Evolutionary conservation across 768 basidiomycete genomes (phyloP), one percentile per base, ranked within the genome.

Genomic region (Kwoniella heveanensis): DNA sequence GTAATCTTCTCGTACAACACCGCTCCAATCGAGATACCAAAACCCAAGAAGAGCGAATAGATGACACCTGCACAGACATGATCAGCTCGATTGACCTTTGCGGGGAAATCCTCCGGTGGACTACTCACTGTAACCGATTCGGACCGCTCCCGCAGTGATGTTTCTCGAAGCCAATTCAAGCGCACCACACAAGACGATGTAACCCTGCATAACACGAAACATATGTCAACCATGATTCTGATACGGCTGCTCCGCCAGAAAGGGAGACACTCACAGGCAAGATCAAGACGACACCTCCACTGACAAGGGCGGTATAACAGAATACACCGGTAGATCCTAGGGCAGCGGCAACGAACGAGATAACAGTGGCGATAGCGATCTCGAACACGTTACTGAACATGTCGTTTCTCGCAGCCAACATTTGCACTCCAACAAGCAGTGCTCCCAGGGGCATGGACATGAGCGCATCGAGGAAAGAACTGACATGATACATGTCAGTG

Each of bases 81-180:
- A 30, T 54, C n/a, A 57, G 36, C 39, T 49, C 48, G 48, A 19
- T 6, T 22, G 22, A 8, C 60, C 47, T 1, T 24, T 52, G 50
- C 50, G 6, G 8, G 6, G 26, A 17, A 53, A 32, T 13, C 32
- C 32, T 7, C 25, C 9, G 25, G 4, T 27, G 2, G 9, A 32
- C 4, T 21, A 66, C 70, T 58, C 29, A 25, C 89, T 85, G 71
- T 89, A 92, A 68, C 89, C 89, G 17, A 92, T 83, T 39, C 90
- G 84, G 30, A 92, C 90, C 12, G 90, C 88, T n/a, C 92, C 90
- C 0, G 90, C 83, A 29, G 91, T 86, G 71, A 94, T 88, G 65
- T 89, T 90, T 19, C 90, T 85, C 2, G 90, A 88, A 62, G 90
- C 85, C 22, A 92, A 80, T 74, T 92, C 91, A 29, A 92, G 85